Base-by-base conservation (phyloP, 495 filamentous ascomycete species). In the Cercophora newfieldiana region DNA sequence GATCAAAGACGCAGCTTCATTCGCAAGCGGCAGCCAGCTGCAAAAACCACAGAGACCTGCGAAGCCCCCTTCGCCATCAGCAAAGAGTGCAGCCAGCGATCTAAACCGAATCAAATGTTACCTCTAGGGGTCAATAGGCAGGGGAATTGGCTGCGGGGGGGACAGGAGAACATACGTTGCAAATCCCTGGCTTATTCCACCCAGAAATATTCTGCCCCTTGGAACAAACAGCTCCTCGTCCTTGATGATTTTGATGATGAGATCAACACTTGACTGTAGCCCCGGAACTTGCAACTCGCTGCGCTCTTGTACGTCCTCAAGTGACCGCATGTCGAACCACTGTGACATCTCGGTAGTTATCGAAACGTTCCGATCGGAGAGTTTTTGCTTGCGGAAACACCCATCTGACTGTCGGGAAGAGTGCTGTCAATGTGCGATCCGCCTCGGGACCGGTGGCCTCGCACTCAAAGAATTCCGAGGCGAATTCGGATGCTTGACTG, bases 291-390 rank as follows among this genome's bases (percentile, higher is more conserved):
- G 64, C 7, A 66, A 7, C 48, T 66, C 64, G 47, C 44, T 61
- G 25, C 64, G 58, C 24, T 66, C 64, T 26, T 55, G 50, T 26
- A 30, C 8, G 22, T 56, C 24, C 24, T 66, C 57, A 14, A 54
- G 21, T 47, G 64, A 29, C 64, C 64, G 61, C 47, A 66, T 62
- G 49, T 66, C 64, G 58, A 66, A 66, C 64, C 64, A 66, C 24
- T 66, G 58, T 7, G 57, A 55, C 48, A 66, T 61, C 7, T 61
- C 48, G 31, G 3, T 22, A n/a, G n/a, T n/a, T n/a, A 24, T 61
- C 49, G 49, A 66, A 66, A 16, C 64, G 64, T 18, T 61, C 57
- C 3, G 64, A 54, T 10, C 49, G 57, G 48, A 61, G 49, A 6
- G 49, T 0, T 25, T 7, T 29, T 26, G 64, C 57, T 25, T 47